Conservation (phyloP, 805 yeast species). For the Groenewaldozyma tartarivorans region DNA sequence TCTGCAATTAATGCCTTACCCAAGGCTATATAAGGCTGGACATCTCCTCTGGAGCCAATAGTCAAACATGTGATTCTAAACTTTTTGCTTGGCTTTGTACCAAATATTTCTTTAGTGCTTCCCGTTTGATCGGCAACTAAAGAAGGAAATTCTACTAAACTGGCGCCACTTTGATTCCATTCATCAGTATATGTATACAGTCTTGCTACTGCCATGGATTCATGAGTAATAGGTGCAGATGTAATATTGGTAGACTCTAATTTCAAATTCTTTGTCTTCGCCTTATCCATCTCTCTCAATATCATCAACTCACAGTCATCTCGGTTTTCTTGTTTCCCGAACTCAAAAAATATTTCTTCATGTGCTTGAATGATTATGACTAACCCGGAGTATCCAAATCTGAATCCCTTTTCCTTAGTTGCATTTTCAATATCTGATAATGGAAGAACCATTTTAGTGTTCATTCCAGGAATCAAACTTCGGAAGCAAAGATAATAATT, state of each 20-base stretch:
- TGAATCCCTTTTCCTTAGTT: conserved; percentile 54
- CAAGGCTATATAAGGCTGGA: conserved; percentile 91
- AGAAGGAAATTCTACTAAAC: conserved; percentile 8
- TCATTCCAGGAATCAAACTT: conserved; percentile 66
- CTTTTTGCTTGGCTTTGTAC: conserved; percentile 30
- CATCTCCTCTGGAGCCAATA: conserved; percentile 94
- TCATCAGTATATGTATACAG: conserved; percentile 57
- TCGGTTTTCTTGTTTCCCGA: conserved; percentile 33
- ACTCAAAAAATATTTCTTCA: conserved; percentile 71
- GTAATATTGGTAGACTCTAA: not conserved
- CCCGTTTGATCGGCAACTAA: conserved; percentile 6
- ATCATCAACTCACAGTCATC: conserved; percentile 58
- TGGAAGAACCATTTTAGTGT: conserved; percentile 78
- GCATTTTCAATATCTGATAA: conserved; percentile 61
- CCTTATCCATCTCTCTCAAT: conserved; percentile 38
- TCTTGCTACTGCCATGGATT: conserved; percentile 35
- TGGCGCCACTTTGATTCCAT: conserved; percentile 12
- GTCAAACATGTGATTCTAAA: conserved; percentile 62
- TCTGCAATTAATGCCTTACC: conserved; percentile 68
- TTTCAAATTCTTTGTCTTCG: not conserved
- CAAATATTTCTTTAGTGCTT: conserved; percentile 5
- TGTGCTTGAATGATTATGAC: conserved; percentile 62
- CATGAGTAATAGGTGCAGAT: not conserved
- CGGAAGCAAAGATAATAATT: conserved; percentile 64
- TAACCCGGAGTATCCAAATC: conserved; percentile 61